phyloP scores from a whole-genome alignment of 2,329 filamentous ascomycete species.

The Ophiosphaerella narmari region DNA sequence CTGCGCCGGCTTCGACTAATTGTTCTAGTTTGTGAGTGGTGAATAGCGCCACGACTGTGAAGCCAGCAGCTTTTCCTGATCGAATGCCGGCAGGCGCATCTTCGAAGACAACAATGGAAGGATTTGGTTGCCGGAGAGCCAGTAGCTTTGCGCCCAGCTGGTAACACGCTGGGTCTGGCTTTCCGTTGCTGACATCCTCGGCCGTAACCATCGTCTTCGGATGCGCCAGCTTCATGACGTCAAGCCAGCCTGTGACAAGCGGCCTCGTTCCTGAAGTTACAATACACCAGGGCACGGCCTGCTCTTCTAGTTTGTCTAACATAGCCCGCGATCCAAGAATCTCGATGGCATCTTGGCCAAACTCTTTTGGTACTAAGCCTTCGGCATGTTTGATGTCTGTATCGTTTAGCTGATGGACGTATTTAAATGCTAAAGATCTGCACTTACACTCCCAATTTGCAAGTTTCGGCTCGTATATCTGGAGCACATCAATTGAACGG shows the following conservation, averaged over 20 bases:
- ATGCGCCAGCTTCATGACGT: conserved; percentile 54
- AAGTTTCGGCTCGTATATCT: conserved; percentile 77
- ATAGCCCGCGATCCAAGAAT: conserved; percentile 81
- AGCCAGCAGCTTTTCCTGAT: conserved; percentile 84
- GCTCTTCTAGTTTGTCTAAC: conserved; percentile 67
- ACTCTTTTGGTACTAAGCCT: conserved; percentile 73
- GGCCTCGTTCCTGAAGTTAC: conserved; percentile 59
- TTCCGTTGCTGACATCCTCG: conserved; percentile 55
- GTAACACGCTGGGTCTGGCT: conserved; percentile 58
- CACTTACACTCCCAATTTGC: conserved; percentile 66
- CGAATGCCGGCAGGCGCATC: conserved; percentile 85
- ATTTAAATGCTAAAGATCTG: neutral
- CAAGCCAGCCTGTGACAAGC: conserved; percentile 56
- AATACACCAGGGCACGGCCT: conserved; percentile 78
- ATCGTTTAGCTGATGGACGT: neutral
- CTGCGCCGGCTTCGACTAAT: conserved; percentile 75
- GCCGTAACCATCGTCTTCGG: conserved; percentile 55
- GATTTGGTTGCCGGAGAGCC: conserved; percentile 46
- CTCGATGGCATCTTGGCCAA: conserved; percentile 78
- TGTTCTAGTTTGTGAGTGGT: conserved; percentile 80
- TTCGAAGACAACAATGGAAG: conserved; percentile 75
- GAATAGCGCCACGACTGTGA: conserved; percentile 79
- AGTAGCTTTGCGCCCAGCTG: conserved; percentile 50
- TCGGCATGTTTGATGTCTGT: conserved; percentile 81
- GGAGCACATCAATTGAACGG: conserved; percentile 83